These are phyloP conservation scores for Suhomyces bolitotheri DNA, from an alignment of 1,139 yeast genomes.

Conservation along the genomic window DNA sequence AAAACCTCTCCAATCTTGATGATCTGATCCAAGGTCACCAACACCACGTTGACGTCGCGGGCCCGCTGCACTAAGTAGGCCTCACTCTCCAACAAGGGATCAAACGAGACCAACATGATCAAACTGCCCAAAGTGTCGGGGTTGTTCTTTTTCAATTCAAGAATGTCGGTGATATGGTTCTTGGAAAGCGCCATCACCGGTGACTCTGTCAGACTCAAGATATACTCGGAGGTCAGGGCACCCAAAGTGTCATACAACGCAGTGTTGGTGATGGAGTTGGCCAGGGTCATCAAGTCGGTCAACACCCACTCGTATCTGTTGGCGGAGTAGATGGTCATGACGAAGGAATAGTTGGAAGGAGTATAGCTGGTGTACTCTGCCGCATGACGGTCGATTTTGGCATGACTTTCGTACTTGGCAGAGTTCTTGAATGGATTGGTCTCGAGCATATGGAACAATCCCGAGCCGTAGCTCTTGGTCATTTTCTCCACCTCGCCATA, in stretches of 20 bases:
- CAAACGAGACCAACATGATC: slow-evolving; percentile 24
- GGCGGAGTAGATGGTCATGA: slow-evolving; percentile 22
- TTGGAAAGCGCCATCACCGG: slow-evolving; percentile 24
- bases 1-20: slow-evolving; percentile 53
- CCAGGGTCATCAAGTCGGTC: slow-evolving; percentile 23
- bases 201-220: slow-evolving; percentile 24
- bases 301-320: slow-evolving; percentile 29
- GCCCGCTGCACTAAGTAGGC: slow-evolving; percentile 19
- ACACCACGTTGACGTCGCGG: slow-evolving; percentile 10
- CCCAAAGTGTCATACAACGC: slow-evolving; percentile 32
- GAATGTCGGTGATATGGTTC: slow-evolving; percentile 18
- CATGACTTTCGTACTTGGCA: slow-evolving; percentile 19
- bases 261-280: slow-evolving; percentile 27
- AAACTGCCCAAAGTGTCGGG: slow-evolving; percentile 20
- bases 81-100: slow-evolving; percentile 20
- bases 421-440: slow-evolving; percentile 21
- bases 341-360: slow-evolving; percentile 23
- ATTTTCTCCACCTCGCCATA: slow-evolving; percentile 19
- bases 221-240: slow-evolving; percentile 23
- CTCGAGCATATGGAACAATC: slow-evolving; percentile 22
- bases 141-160: slow-evolving; percentile 19
- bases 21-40: slow-evolving; percentile 49
- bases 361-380: slow-evolving; percentile 16
- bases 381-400: slow-evolving; percentile 23
- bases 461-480: slow-evolving; percentile 22